A percentile compares a stretch with the other conserved stretches of the same genome.
Conservation (phyloP, 768 basidiomycete species). For the Pisolithus microcarpus region DNA sequence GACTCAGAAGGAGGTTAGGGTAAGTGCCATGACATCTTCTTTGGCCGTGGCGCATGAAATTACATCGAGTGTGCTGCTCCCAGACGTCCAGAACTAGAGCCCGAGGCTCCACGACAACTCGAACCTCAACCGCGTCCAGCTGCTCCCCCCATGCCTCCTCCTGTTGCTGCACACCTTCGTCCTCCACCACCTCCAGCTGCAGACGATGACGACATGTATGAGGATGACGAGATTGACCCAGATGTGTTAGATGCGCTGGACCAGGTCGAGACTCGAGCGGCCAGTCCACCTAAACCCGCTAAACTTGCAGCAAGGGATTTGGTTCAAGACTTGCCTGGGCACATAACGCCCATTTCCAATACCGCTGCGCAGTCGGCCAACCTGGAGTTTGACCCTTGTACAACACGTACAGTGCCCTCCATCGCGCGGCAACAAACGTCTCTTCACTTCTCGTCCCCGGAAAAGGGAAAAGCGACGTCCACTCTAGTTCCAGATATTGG, state of each 20-base stretch:
- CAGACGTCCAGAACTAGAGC: conserved; percentile 22
- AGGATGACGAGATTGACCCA: conserved; percentile 24
- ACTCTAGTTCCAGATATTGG: conserved; percentile 19
- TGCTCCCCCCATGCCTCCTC: conserved; percentile 11
- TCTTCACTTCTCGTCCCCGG: conserved; percentile 1
- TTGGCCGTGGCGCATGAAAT: neutral
- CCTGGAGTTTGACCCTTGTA: neutral
- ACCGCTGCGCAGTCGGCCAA: neutral
- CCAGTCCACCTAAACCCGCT: neutral
- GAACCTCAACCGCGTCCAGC: conserved; percentile 6
- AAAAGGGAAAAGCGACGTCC: neutral
- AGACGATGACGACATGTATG: conserved; percentile 18
- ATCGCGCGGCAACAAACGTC: conserved; percentile 13
- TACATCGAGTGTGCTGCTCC: neutral
- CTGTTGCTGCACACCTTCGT: neutral
- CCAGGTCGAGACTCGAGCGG: conserved; percentile 7
- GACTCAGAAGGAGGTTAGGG: conserved; percentile 63
- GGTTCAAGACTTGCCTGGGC: too few relatives aligned
- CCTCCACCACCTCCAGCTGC: conserved; percentile 5
- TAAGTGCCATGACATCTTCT: conserved; percentile 30
- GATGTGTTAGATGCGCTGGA: conserved; percentile 16
- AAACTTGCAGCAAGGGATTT: too few relatives aligned
- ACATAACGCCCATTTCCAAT: neutral
- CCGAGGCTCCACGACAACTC: conserved; percentile 5
- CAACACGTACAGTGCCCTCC: too few relatives aligned